Percentiles rank a stretch among this genome's conserved stretches.
phyloP scores from a whole-genome alignment of 139 green algal species.

The Closterium sp. region DNA sequence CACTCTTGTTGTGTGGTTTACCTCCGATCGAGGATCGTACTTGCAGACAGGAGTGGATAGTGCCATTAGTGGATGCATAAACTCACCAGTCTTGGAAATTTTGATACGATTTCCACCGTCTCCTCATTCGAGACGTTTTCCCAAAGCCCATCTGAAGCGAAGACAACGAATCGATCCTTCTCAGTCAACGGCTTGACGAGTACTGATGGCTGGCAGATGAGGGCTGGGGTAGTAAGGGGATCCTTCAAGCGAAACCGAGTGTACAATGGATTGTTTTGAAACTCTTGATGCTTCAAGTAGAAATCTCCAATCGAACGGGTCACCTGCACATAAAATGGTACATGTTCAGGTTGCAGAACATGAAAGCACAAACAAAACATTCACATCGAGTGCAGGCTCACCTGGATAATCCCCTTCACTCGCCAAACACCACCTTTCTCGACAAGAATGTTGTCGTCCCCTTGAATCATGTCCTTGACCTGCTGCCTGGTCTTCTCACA shows the following conservation, averaged over 20 bases:
- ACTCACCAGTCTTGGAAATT: not conserved
- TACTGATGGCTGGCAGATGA: constrained; percentile 8
- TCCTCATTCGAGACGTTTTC: constrained; percentile 37
- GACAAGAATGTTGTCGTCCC: constrained; percentile 18
- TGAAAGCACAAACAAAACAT: not conserved
- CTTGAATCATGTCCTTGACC: constrained; percentile 3
- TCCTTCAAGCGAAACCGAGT: constrained; percentile 8
- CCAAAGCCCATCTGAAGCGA: constrained; percentile 28
- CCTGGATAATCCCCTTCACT: constrained; percentile 36
- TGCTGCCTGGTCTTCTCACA: constrained; percentile 3
- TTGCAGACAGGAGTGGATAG: no score
- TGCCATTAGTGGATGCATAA: not conserved
- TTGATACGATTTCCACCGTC: constrained; percentile 12
- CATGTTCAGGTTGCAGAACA: not conserved
- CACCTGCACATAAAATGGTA: not conserved
- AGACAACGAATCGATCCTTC: constrained; percentile 25
- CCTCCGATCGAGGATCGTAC: no score
- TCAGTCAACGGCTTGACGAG: not conserved
- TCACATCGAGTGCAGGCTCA: not conserved
- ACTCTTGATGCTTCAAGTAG: constrained; percentile 40
- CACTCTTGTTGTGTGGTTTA: not conserved
- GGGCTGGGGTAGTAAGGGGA: not conserved
- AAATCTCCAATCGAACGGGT: constrained; percentile 26
- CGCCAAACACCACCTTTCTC: constrained; percentile 22
- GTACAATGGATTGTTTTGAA: constrained; percentile 11